phyloP scores from a whole-genome alignment of 345 rosid genomes.

The Eucalyptus melliodora region DNA sequence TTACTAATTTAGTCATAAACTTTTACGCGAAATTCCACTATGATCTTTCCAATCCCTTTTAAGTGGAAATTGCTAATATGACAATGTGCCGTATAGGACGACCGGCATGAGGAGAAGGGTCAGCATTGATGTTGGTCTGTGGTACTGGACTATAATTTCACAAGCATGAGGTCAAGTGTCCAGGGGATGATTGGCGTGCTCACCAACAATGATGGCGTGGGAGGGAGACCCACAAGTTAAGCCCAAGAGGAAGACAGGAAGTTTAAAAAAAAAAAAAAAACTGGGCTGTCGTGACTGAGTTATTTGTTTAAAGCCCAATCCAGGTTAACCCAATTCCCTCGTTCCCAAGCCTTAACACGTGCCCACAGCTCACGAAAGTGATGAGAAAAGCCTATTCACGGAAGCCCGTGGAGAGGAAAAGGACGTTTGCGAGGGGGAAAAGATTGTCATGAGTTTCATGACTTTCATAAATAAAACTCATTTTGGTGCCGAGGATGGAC shows the following conservation, averaged over 20 bases:
- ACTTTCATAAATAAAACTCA: fast-evolving
- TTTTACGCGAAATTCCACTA: fast-evolving
- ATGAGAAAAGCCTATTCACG: neutral
- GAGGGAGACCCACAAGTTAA: neutral
- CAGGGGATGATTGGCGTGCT: neutral
- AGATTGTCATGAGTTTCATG: neutral
- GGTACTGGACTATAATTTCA: neutral
- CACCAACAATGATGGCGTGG: neutral
- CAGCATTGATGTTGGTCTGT: neutral
- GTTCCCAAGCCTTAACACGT: neutral
- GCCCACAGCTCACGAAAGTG: neutral
- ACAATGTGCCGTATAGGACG: neutral
- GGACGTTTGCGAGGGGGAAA: neutral
- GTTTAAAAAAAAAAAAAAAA: neutral
- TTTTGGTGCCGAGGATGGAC: neutral
- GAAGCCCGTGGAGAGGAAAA: neutral
- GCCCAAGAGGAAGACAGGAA: neutral
- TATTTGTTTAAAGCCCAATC: neutral
- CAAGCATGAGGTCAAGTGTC: neutral
- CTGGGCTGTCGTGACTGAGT: neutral
- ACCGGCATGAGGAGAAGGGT: neutral
- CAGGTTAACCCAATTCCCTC: neutral
- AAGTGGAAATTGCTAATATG: fast-evolving
- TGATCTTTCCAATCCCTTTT: no score
- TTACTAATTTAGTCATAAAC: fast-evolving